Evolutionary conservation across 2,329 filamentous ascomycete species (phyloP), one percentile per base, ranked within the genome.

Genomic region (Hypocreales sp.): DNA sequence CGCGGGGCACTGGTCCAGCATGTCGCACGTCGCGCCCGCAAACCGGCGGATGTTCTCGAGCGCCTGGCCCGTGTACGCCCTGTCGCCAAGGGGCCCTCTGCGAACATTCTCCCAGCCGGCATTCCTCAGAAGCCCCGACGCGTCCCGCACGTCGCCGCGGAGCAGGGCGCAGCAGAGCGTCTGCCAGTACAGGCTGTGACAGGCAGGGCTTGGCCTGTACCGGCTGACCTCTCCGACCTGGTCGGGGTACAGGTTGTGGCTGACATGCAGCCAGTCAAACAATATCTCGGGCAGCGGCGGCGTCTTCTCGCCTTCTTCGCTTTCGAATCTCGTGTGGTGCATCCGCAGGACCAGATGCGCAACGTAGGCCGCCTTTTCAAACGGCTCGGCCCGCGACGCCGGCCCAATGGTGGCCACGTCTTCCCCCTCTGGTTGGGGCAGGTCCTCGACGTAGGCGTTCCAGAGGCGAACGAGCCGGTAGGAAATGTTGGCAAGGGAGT

Each of bases 151-250:
- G 31, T 78, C 75, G 22, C 86, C 87, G 25, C 84, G 78, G 15
- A 92, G 59, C 14, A 86, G 60, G 10, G 73, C 62, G 30, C 71
- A 70, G 40, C 77, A 79, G n/a, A 93, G 59, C 2, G 73, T 73
- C 44, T 86, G 80, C 87, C 87, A 95, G 53, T 83, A 95, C 20
- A 79, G 60, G 15, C 64, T 59, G 42, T 90, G 80, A 23, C 72
- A 72, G 2, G 82, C 78, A 14, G 84, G 81, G 32, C 79, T 79
- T 1, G 80, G 79, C 24, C 64, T 63, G 39, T 73, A 55, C 16
- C 63, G 61, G 35, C 68, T 57, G 15, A 94, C 64, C 4, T 72
- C 61, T 20, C 71, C 60, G 15, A 79, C 58, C 41, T 86, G 78
- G 27, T 71, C 64, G 2, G 66, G 64, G 40, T 79, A 79, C 15